phyloP scores from a whole-genome alignment of 345 rosid genomes.

The Aurinia saxatilis region DNA sequence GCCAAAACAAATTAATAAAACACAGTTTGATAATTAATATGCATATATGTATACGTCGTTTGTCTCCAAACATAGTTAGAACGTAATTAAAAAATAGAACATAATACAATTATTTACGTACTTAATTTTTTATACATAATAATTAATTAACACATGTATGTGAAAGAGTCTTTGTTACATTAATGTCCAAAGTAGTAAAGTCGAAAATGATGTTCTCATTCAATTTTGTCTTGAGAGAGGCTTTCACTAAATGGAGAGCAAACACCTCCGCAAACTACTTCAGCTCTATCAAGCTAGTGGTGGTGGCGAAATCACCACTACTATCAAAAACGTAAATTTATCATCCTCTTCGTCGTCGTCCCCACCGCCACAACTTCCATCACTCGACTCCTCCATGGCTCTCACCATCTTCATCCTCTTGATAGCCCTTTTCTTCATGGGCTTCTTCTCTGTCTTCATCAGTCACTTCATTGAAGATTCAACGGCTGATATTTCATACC shows the following conservation, averaged over 20 bases:
- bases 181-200: background rate
- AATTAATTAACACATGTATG: background rate
- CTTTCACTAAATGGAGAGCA: background rate
- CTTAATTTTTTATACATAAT: too few relatives aligned
- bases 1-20: too few relatives aligned
- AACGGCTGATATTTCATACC: conserved; percentile 2
- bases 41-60: too few relatives aligned
- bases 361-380: background rate
- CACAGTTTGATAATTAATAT: too few relatives aligned
- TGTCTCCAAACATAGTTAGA: too few relatives aligned
- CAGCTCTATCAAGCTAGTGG: background rate
- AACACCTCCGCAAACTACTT: conserved; percentile 7
- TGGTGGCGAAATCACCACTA: background rate
- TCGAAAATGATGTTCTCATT: background rate
- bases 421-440: conserved; percentile 47
- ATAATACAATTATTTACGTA: too few relatives aligned
- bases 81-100: too few relatives aligned
- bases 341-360: background rate
- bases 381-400: conserved; percentile 39
- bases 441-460: conserved; percentile 51
- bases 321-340: conserved; percentile 14
- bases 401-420: conserved; percentile 43
- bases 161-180: background rate
- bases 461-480: conserved; percentile 32
- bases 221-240: background rate